Evolutionary conservation across 257 asterid genomes (phyloP).

Genomic region (Capsicum rhomboideum): DNA sequence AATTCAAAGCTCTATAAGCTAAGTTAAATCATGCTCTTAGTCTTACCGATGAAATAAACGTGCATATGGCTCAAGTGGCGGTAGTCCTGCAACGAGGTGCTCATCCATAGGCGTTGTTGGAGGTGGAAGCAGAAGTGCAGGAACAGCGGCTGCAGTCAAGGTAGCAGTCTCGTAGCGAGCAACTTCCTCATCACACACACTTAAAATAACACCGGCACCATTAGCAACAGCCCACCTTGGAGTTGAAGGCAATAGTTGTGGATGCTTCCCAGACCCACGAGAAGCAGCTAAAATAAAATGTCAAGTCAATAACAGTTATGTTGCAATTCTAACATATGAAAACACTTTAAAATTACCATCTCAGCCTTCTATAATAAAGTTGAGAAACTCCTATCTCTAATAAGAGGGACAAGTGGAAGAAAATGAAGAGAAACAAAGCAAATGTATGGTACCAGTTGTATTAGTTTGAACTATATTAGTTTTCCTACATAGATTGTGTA

Average conservation of each 20-base stretch:
- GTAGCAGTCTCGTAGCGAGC: constrained; percentile 95
- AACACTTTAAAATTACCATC: not conserved
- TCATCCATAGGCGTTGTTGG: constrained; percentile 98
- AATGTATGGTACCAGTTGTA: not conserved
- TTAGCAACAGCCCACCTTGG: constrained; percentile 99
- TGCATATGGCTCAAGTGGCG: constrained; percentile 99
- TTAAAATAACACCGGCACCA: constrained; percentile 97
- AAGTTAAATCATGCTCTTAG: not conserved
- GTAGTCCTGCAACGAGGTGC: constrained; percentile 98
- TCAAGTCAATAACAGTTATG: not conserved
- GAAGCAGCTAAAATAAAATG: constrained; percentile 57
- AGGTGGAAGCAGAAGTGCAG: constrained; percentile 98
- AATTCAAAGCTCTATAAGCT: not conserved
- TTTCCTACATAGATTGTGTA: not conserved
- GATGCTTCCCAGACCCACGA: constrained; percentile 99
- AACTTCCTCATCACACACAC: constrained; percentile 98
- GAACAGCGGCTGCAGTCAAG: constrained; percentile 96
- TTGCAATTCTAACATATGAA: not conserved
- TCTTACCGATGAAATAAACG: constrained; percentile 83
- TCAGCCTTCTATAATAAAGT: not conserved
- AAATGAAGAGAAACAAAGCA: not conserved
- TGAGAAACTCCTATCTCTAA: not conserved
- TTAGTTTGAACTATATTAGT: not conserved
- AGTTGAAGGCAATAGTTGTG: constrained; percentile 90
- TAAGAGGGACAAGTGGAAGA: not conserved